These are phyloP conservation scores for Coemansia sp. DNA, from an alignment of 192 early-diverging fungal genomes.

Conservation along the genomic window DNA sequence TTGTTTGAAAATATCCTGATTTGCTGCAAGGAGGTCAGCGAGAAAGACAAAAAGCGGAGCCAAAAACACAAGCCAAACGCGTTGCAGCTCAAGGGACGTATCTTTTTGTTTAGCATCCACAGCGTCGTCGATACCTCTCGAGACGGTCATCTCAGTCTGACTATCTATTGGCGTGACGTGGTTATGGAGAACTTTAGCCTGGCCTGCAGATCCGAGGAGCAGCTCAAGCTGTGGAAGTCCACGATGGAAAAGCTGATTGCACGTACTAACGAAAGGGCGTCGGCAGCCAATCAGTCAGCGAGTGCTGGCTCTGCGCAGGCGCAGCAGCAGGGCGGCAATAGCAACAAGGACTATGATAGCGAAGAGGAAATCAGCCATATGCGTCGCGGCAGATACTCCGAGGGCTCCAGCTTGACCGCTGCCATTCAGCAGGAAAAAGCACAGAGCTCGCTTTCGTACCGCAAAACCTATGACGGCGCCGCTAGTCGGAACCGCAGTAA, in stretches of 20 bases:
- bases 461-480: slow-evolving; percentile 49
- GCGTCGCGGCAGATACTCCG: slow-evolving; percentile 46
- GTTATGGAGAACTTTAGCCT: slow-evolving; percentile 84
- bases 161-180: slow-evolving; percentile 83
- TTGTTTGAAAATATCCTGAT: slow-evolving; percentile 92
- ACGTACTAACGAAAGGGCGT: slow-evolving; percentile 47
- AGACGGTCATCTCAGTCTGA: slow-evolving; percentile 53
- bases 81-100: slow-evolving; percentile 80
- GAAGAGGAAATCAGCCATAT: slow-evolving; percentile 23
- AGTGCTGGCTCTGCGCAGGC: slow-evolving; percentile 11
- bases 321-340: slow-evolving; percentile 19
- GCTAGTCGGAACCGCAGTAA: slow-evolving; percentile 19
- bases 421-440: slow-evolving; percentile 46
- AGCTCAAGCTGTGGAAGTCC: slow-evolving; percentile 83
- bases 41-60: slow-evolving; percentile 63
- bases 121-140: slow-evolving; percentile 65
- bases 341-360: slow-evolving; percentile 23
- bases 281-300: slow-evolving; percentile 15
- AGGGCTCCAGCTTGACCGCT: slow-evolving; percentile 42
- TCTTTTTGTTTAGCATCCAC: slow-evolving; percentile 78
- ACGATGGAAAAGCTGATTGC: slow-evolving; percentile 72
- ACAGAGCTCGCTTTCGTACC: slow-evolving; percentile 28
- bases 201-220: slow-evolving; percentile 88
- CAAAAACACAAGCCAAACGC: slow-evolving; percentile 42
- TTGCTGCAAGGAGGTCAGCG: slow-evolving; percentile 83